Conservation (phyloP, 78 protist species). For the Dictyostelium citrinum region DNA sequence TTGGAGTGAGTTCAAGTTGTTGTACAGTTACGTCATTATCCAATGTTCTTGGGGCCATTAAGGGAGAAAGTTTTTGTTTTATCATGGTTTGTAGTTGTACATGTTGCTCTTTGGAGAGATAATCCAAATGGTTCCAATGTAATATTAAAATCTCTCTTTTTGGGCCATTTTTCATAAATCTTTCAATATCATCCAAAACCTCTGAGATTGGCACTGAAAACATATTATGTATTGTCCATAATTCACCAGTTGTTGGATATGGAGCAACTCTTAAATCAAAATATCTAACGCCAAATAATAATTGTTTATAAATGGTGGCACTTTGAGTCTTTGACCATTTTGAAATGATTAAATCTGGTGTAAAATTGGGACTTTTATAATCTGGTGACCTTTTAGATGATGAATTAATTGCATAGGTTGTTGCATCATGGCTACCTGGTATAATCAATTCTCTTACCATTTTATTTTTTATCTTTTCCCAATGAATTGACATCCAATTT, state of each 20-base stretch:
- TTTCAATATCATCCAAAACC: neutral
- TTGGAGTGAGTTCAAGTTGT: neutral
- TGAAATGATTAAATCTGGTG: neutral
- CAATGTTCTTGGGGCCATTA: neutral
- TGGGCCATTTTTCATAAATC: neutral
- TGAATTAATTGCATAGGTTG: neutral
- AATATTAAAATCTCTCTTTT: conserved; percentile 9
- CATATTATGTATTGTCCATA: neutral
- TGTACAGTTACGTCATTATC: neutral
- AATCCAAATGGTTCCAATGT: conserved; percentile 7
- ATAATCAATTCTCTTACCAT: neutral
- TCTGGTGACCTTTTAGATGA: conserved; percentile 3
- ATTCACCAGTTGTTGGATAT: neutral
- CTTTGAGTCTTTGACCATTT: conserved; percentile 29
- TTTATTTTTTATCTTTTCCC: neutral
- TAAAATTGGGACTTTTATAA: neutral
- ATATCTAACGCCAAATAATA: neutral
- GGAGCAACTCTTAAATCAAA: conserved; percentile 9
- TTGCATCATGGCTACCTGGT: conserved; percentile 3
- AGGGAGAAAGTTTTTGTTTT: neutral
- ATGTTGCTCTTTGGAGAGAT: neutral
- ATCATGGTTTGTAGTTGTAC: neutral
- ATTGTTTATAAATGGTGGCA: neutral
- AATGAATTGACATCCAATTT: conserved; percentile 12
- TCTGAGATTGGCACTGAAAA: neutral